Base-by-base conservation (phyloP, 257 asterid species). In the Gentiana macrophylla region DNA sequence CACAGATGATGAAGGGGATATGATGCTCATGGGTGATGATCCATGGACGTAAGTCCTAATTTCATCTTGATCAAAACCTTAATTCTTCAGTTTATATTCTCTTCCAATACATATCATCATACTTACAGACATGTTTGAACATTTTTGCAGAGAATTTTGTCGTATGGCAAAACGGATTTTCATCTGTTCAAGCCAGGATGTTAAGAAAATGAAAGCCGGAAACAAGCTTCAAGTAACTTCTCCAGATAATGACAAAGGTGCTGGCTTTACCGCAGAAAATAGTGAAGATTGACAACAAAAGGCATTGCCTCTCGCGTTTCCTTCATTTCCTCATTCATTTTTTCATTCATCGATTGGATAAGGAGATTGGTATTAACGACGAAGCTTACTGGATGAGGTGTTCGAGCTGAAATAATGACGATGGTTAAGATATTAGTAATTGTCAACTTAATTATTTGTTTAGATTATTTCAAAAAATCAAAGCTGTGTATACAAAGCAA, bases 11-110 rank as follows among this genome's bases (percentile, higher is more conserved):
- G 99, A 88, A 72, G 99, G 97, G 54, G 97, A 92, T 72, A 80
- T 70, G 87, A 92, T 92, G 97, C 94, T 84, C 3, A 71, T 86
- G 86, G 99, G 94, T 4, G 99, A 92, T 60, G 82, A 92, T 76
- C 99, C 99, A n/a, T 92, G 99, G 99, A 79, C 53, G 99, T 92
- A 83, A 86, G 97, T 72, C 12, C 47, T 6, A 44, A 32, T 49
- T 52, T 10, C 50, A 49, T 8, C 36, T 44, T 44, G 51, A 53
- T 43, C 38, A 52, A 15, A 24, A 10, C 9, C 2, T 46, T 34
- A 3, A 1, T 41, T 41, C 24, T 32, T 6, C 47, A 36, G 50
- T 56, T 8, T 9, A 46, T 2, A 52, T 10, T 37, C 13, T 10
- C 5, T 50, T 2, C 11, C 36, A 24, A 43, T 35, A 48, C 13